Evolutionary conservation across 1,284 basidiomycete genomes (phyloP), one percentile per base, ranked within the genome.

Genomic region (Fistulinella cinereoalba): DNA sequence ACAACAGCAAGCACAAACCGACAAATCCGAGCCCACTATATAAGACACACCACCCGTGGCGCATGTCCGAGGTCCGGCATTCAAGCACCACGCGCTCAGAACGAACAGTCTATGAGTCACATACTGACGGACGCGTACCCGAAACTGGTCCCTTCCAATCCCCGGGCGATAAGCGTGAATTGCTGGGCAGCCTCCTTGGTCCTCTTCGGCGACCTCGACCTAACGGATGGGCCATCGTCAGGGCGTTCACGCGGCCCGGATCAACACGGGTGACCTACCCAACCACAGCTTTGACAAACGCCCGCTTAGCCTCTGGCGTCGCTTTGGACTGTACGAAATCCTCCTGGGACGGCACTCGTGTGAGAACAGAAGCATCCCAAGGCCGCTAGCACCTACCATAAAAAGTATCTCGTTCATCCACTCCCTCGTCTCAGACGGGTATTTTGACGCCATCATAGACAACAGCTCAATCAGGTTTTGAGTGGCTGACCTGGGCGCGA

Each of bases 401-500:
- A 81, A 80, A 22, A 94, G 62, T 19, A 91, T 78, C 39, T 81
- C 79, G 25, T 76, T 71, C 62, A 91, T 80, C 91, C 91, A 95
- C 15, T 54, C 69, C 61, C 69, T 74, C 65, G 74, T 80, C 57
- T 77, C 78, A 32, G 66, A 68, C 12, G 73, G 76, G 53, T 75
- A 72, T 33, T 85, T 74, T 9, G 73, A 74, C 27, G 83, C 71
- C 32, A 93, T 65, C 23, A 75, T 78, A 5, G 83, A 81, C 36
- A 95, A 69, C 27, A 94, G 67, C 56, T 93, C 91, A 6, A 90
- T 85, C 21, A 94, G 71, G 60, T 95, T 94, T 10, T 80, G 84
- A 8, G 86, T 83, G n/a, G 81, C 83, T 21, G 88, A 90, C 46
- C 91, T 73, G 0, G 92, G 92, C 2, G 91, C 86, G 10, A 85